Conservation (phyloP, 305 asterid species). For the Salvia sclarea region DNA sequence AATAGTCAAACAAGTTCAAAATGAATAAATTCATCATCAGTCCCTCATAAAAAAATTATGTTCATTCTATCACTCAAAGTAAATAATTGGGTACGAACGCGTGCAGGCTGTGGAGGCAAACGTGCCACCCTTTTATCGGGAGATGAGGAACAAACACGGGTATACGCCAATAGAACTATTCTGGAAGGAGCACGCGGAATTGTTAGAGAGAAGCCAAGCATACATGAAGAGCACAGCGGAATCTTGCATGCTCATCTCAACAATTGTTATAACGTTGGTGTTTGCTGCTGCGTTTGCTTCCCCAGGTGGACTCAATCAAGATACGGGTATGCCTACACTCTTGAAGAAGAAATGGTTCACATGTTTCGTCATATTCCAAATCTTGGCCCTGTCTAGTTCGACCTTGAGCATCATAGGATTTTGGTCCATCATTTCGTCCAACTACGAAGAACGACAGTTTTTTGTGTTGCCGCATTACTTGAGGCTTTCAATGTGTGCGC, state of each 20-base stretch:
- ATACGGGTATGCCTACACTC: neutral
- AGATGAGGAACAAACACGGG: neutral
- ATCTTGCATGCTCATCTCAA: neutral
- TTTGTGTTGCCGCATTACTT: neutral
- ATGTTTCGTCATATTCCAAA: neutral
- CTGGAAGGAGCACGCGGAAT: neutral
- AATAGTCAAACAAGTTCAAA: no score
- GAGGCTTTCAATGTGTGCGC: neutral
- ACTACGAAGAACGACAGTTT: neutral
- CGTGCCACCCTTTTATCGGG: neutral
- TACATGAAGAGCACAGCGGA: neutral
- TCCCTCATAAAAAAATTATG: no score
- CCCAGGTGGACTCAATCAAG: neutral
- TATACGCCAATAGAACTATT: neutral
- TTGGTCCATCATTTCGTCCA: slow-evolving; percentile 1
- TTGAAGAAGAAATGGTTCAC: neutral
- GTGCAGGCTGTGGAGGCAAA: neutral
- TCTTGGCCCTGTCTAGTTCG: neutral
- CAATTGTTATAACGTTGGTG: neutral
- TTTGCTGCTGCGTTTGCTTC: neutral
- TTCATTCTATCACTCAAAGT: no score
- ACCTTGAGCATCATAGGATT: neutral
- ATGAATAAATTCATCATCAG: neutral
- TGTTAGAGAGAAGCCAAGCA: neutral
- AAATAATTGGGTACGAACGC: no score